Evolutionary conservation across 768 basidiomycete species (phyloP).

Genomic region (Nidularia pulvinata): DNA sequence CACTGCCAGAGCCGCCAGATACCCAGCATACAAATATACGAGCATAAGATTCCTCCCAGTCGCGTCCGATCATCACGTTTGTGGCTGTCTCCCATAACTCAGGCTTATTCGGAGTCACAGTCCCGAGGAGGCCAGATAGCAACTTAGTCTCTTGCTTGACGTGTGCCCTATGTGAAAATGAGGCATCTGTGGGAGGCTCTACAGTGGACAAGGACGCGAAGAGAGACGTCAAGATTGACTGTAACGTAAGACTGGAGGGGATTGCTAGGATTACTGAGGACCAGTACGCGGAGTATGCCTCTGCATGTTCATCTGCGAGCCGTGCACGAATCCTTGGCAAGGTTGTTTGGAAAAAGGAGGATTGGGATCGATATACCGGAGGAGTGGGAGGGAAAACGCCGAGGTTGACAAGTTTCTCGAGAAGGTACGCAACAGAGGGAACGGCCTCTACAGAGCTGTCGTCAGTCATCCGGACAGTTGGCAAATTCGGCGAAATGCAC

Average conservation of each 20-base stretch:
- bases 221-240: slow-evolving; percentile 59
- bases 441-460: slow-evolving; percentile 27
- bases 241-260: slow-evolving; percentile 50
- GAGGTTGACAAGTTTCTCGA: slow-evolving; percentile 66
- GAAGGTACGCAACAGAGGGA: slow-evolving; percentile 47
- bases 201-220: slow-evolving; percentile 44
- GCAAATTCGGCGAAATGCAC: slow-evolving; percentile 27
- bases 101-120: slow-evolving; percentile 31
- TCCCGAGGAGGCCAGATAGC: slow-evolving; percentile 54
- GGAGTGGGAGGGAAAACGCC: slow-evolving; percentile 60
- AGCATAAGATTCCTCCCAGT: slow-evolving; percentile 60
- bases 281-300: slow-evolving; percentile 52
- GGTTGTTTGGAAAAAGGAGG: slow-evolving; percentile 66
- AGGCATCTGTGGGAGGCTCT: slow-evolving; percentile 20
- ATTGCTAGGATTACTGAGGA: slow-evolving; percentile 38
- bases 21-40: slow-evolving; percentile 75
- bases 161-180: slow-evolving; percentile 29
- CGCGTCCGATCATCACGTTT: slow-evolving; percentile 50
- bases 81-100: slow-evolving; percentile 53
- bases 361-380: slow-evolving; percentile 54
- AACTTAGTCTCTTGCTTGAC: slow-evolving; percentile 57
- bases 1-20: slow-evolving; percentile 32
- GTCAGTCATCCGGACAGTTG: slow-evolving; percentile 5
- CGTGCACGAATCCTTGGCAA: slow-evolving; percentile 47
- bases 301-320: slow-evolving; percentile 18